Conservation (phyloP, 176 grass and related monocot genomes). For the Aegilops umbellulata region DNA sequence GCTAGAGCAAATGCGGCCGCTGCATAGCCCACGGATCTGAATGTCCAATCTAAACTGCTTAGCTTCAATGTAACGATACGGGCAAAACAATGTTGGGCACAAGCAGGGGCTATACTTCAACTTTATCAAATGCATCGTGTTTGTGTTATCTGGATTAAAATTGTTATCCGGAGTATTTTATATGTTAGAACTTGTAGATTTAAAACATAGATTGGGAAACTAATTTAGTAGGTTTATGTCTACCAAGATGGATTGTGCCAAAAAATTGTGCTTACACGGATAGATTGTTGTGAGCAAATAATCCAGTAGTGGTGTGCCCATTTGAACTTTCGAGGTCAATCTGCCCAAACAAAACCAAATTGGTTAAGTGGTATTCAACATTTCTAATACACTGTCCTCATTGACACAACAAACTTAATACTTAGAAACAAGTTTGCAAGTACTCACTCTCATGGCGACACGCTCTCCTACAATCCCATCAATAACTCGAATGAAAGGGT, state of each 20-base stretch:
- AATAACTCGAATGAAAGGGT: slow-evolving; percentile 59
- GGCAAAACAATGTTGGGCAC: no score
- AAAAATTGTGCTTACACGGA: slow-evolving; percentile 25
- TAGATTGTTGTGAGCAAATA: slow-evolving; percentile 44
- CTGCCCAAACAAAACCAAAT: slow-evolving; percentile 7
- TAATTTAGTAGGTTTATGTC: neutral
- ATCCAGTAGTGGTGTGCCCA: slow-evolving; percentile 22
- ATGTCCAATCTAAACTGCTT: neutral
- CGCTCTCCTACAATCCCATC: slow-evolving; percentile 64
- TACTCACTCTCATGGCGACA: slow-evolving; percentile 43
- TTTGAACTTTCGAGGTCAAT: slow-evolving; percentile 36
- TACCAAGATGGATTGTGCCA: neutral
- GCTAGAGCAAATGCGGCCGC: slow-evolving; percentile 40
- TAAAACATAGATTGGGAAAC: neutral
- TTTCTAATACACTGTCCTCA: neutral
- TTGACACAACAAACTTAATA: neutral
- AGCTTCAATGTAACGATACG: neutral
- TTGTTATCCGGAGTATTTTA: no score
- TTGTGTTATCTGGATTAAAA: neutral
- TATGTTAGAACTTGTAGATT: neutral
- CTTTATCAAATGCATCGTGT: neutral
- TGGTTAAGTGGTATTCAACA: neutral
- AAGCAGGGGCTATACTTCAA: neutral
- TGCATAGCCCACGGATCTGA: slow-evolving; percentile 41
- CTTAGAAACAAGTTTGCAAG: neutral